Base-by-base conservation (phyloP, 2,329 filamentous ascomycete genomes). In the Phialemoniopsis sp. region DNA sequence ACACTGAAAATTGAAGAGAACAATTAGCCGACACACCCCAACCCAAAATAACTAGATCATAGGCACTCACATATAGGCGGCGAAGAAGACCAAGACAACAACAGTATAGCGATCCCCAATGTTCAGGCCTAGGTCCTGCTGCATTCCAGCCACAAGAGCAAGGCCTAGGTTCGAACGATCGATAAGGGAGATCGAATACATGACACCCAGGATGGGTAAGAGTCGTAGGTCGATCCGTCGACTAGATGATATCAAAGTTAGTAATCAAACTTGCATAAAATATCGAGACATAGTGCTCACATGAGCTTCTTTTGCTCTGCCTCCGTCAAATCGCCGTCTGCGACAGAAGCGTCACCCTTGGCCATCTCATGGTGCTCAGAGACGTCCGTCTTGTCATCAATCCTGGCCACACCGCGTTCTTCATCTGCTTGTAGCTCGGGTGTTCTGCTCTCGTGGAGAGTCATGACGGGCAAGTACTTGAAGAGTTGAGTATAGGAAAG, bases 121-220 rank as follows among this genome's bases (percentile, higher is more conserved):
- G 3, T 48, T 34, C 13, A 57, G 46, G 12, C 42, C 40, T 14
- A 56, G 47, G 26, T 56, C 53, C 26, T 49, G 46, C 13, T 52
- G 38, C 53, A 56, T 56, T 13, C 53, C 53, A 15, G 53, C 52
- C 8, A 56, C 53, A 18, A 46, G 46, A 5, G 53, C 53, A 30
- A 60, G 58, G 39, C 56, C 56, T 6, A 64, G 49, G 39, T 66
- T 66, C 40, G 56, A 57, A 29, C 62, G 52, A 35, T 66, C 63
- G 45, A 66, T 57, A 18, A 61, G 45, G 1, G 59, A 55, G 17
- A 65, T 56, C 8, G 57, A 60, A 44, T 65, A 65, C 47, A 66
- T 57, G 34, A 57, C 48, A 4, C 59, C 60, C 3, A 66, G 52
- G 9, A 62, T 62, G 5, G 63, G 62, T 12, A 67, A 57, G 2